A percentile compares a stretch with the other conserved stretches of the same genome.
These are phyloP conservation scores for Arabidopsis thaliana DNA, from an alignment of 345 rosid species.

Conservation along the genomic window DNA sequence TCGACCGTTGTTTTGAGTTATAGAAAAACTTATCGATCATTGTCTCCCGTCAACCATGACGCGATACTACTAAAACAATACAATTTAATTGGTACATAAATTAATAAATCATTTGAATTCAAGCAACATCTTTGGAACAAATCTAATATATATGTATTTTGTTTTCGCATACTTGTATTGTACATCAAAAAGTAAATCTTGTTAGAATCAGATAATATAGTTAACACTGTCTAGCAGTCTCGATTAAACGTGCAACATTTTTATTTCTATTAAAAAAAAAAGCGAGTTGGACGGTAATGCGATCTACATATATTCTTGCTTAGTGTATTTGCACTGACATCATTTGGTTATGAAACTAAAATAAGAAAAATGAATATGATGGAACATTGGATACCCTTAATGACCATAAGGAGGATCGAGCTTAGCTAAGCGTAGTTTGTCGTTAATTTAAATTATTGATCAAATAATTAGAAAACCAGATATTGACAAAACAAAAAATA, in stretches of 20 bases:
- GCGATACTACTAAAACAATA: slow-evolving; percentile 6
- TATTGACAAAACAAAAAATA: neutral
- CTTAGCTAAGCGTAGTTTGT: slow-evolving; percentile 30
- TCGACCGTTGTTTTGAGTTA: neutral
- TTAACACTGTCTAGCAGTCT: neutral
- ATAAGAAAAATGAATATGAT: slow-evolving; percentile 19
- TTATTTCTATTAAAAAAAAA: slow-evolving; percentile 16
- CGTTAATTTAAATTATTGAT: slow-evolving; percentile 27
- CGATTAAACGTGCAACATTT: slow-evolving; percentile 41
- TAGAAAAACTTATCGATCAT: neutral
- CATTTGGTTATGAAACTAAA: slow-evolving; percentile 29
- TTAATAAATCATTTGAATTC: neutral
- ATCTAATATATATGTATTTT: slow-evolving; percentile 20
- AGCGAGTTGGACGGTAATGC: slow-evolving; percentile 45
- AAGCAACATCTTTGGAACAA: slow-evolving; percentile 4
- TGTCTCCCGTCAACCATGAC: neutral
- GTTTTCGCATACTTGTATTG: slow-evolving; percentile 30
- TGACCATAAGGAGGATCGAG: slow-evolving; percentile 2
- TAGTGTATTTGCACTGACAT: slow-evolving; percentile 40
- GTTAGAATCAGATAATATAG: slow-evolving; percentile 18
- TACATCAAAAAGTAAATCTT: slow-evolving; percentile 27
- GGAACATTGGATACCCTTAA: slow-evolving; percentile 44
- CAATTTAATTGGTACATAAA: neutral
- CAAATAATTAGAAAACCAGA: slow-evolving; percentile 30
- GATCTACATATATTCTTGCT: slow-evolving; percentile 47